Percentiles rank a stretch among this genome's conserved stretches.
Conservation (phyloP, 768 basidiomycete species). For the Leccinum olivaceopallidum region DNA sequence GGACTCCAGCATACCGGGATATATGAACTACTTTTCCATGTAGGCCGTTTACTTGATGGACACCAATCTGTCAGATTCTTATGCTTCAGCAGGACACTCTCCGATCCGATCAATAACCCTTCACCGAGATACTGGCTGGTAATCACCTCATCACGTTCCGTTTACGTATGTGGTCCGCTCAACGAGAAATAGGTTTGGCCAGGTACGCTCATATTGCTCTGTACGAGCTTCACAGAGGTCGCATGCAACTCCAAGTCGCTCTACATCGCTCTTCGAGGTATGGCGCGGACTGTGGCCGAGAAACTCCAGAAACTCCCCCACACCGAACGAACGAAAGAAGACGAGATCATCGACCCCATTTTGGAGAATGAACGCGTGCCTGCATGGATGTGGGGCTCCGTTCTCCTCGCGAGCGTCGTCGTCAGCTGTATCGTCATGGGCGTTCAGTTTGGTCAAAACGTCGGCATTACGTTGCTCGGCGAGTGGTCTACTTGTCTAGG, state of each 20-base stretch:
- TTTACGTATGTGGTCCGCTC: neutral
- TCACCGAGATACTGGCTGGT: conserved; percentile 1
- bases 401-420: neutral
- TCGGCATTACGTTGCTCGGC: neutral
- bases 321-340: neutral
- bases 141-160: neutral
- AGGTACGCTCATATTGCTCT: neutral
- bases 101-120: neutral
- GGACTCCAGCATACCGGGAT: neutral
- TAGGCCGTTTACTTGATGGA: neutral
- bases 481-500: neutral
- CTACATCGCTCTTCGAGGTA: neutral
- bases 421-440: neutral
- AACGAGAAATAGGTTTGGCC: neutral
- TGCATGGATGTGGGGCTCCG: neutral
- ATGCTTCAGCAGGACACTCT: neutral
- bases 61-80: neutral
- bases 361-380: neutral
- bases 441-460: conserved; percentile 1
- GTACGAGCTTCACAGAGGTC: neutral
- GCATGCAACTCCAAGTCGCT: neutral
- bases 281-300: neutral
- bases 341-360: neutral
- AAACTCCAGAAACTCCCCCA: neutral
- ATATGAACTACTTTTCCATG: conserved; percentile 1